Percentiles rank a stretch among this genome's conserved stretches.
These are phyloP conservation scores for Danielia reshetovae DNA, from an alignment of 805 yeast species.

Conservation along the genomic window DNA sequence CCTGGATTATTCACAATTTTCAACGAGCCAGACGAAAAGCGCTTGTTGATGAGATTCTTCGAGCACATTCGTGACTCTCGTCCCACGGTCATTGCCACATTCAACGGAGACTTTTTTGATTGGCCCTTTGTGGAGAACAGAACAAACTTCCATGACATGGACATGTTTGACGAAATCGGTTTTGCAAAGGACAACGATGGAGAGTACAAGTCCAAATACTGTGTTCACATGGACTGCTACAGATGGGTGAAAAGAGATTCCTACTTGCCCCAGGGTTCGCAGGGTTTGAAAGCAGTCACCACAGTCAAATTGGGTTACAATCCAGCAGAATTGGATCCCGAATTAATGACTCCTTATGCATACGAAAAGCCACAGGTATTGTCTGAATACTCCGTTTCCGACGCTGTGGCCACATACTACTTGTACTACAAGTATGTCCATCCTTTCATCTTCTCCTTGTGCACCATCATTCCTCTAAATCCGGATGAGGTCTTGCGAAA, in stretches of 20 bases:
- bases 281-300: conserved; percentile 96
- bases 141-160: conserved; percentile 75
- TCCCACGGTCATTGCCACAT: conserved; percentile 97
- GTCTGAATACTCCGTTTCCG: conserved; percentile 97
- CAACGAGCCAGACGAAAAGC: conserved; percentile 84
- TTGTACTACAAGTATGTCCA: conserved; percentile 94
- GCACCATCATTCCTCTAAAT: conserved; percentile 91
- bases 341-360: conserved; percentile 97
- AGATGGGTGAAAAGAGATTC: conserved; percentile 98
- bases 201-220: conserved; percentile 87
- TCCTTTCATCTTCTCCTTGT: conserved; percentile 92
- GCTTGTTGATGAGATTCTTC: conserved; percentile 69
- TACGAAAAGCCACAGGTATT: conserved; percentile 86
- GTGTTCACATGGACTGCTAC: conserved; percentile 96
- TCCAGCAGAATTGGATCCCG: conserved; percentile 96
- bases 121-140: conserved; percentile 98
- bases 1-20: conserved; percentile 87
- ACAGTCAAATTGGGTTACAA: conserved; percentile 93
- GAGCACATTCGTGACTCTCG: conserved; percentile 83
- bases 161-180: conserved; percentile 91
- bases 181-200: conserved; percentile 86
- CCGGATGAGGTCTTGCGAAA: conserved; percentile 95
- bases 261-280: conserved; percentile 96
- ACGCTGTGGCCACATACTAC: conserved; percentile 98
- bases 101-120: conserved; percentile 97